Base-by-base conservation (phyloP, 148 eudicot species). In the Suaeda aralocaspica region DNA sequence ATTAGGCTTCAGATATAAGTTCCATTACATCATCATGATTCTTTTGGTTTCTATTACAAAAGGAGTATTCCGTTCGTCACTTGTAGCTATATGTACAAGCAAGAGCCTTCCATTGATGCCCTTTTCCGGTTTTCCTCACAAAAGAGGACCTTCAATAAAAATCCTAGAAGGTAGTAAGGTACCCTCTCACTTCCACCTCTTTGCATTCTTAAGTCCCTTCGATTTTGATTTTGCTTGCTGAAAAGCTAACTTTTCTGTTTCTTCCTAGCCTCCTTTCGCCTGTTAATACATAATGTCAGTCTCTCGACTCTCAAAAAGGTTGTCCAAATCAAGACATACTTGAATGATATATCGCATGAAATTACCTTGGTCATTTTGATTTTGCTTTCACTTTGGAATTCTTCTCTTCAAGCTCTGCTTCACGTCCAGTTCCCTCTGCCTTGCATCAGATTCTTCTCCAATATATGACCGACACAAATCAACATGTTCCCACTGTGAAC, bases 201-300 rank as follows among this genome's bases (percentile, higher is more conserved):
- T 92, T 10, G 90, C 50, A 63, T 89, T 94, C 81, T 94, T 91
- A 70, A 58, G 53, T 42, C 67, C 78, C 76, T 94, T 91, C 4
- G 96, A 83, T 75, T 91, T 91, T 24, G 93, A 81, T 74, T 91
- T 94, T 24, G 91, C 88, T 71, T 92, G 95, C 84, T 94, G 99
- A 73, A 91, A 94, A 28, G 97, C 86, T 70, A 81, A 80, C 88
- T 70, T 79, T 89, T 94, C 87, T 94, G 93, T 55, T 94, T 94
- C 88, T 89, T 94, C 66, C 88, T 71, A 66, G 86, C 99, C 85
- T 89, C 99, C 76, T 76, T 94, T 82, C 91, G 99, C 97, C 99
- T 94, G 86, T 72, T 46, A 21, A 65, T 25, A 34, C 14, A 34
- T 28, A 19, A 9, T 50, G 44, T 49, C 64, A 70, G 13, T 30